These are phyloP conservation scores for Xylariomycetidae sp. DNA, from an alignment of 2,329 filamentous ascomycete genomes.

Conservation along the genomic window DNA sequence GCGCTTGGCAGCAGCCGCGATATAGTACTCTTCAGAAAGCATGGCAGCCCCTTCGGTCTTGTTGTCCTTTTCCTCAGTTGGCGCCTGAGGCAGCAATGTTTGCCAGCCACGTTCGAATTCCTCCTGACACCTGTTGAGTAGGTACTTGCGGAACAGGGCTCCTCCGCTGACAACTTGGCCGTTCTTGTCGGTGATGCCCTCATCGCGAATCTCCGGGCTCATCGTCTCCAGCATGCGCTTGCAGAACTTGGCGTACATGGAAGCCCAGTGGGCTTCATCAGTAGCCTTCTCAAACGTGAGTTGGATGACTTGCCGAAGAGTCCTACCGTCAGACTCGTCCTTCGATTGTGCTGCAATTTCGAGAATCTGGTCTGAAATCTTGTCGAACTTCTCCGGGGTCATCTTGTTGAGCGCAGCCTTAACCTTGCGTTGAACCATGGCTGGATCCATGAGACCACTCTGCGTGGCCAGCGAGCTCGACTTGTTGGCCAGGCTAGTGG, in stretches of 20 bases:
- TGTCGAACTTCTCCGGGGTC: slow-evolving; percentile 90
- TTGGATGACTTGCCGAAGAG: slow-evolving; percentile 94
- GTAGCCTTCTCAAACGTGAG: slow-evolving; percentile 99
- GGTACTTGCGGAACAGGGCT: slow-evolving; percentile 94
- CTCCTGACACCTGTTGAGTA: slow-evolving; percentile 96
- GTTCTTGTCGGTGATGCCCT: slow-evolving; percentile 87
- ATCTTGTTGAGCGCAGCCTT: slow-evolving; percentile 99
- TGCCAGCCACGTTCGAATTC: slow-evolving; percentile 99
- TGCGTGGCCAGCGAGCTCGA: slow-evolving; percentile 38
- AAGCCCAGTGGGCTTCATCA: slow-evolving; percentile 96
- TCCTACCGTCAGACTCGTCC: slow-evolving; percentile 89
- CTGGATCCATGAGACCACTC: slow-evolving; percentile 67
- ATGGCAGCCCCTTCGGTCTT: slow-evolving; percentile 69
- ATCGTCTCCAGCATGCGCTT: slow-evolving; percentile 94
- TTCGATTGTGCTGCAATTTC: slow-evolving; percentile 92
- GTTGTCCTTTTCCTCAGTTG: slow-evolving; percentile 60
- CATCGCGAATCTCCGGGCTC: slow-evolving; percentile 91
- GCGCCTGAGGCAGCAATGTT: slow-evolving; percentile 69
- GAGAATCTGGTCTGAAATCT: slow-evolving; percentile 85
- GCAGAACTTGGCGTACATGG: slow-evolving; percentile 98
- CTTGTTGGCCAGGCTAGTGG: slow-evolving; percentile 59
- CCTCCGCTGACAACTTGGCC: slow-evolving; percentile 87
- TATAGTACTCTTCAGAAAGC: slow-evolving; percentile 95
- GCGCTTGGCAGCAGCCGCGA: slow-evolving; percentile 89
- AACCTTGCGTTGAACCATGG: slow-evolving; percentile 96